phyloP scores from a whole-genome alignment of 2,329 filamentous ascomycete genomes.

The Botrytis squamosa region DNA sequence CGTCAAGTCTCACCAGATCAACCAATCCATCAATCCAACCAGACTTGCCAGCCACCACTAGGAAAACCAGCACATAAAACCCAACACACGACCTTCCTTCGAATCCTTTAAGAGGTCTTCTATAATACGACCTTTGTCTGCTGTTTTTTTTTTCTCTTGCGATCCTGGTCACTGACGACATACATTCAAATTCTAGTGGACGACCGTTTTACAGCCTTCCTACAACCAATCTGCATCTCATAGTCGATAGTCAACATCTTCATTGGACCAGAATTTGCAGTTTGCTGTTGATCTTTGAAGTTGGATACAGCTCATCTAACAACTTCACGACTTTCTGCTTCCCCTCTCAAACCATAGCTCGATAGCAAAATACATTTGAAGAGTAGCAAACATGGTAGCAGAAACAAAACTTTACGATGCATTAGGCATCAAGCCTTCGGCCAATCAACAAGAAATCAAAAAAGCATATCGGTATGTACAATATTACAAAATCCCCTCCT shows the following conservation, averaged over 20 bases:
- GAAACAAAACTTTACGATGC: conserved; percentile 95
- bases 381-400: conserved; percentile 68
- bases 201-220: not conserved
- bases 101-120: not conserved
- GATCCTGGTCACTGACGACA: conserved; percentile 18
- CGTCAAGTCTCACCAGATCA: not conserved
- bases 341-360: not conserved
- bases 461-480: conserved; percentile 79
- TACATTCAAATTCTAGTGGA: not conserved
- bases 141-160: not conserved
- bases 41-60: not conserved
- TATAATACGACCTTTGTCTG: conserved; percentile 4
- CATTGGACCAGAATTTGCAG: not conserved
- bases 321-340: not conserved
- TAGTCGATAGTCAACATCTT: not conserved
- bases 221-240: not conserved
- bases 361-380: not conserved
- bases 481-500: conserved; percentile 2
- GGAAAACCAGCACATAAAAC: not conserved
- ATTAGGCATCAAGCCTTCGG: conserved; percentile 74
- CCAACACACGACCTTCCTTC: not conserved
- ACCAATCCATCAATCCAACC: not conserved
- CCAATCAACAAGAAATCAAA: conserved; percentile 91
- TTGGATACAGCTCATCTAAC: not conserved
- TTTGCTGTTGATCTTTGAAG: not conserved